Base-by-base conservation (phyloP, 2,329 filamentous ascomycete species). In the Colletotrichum neosansevieriae region DNA sequence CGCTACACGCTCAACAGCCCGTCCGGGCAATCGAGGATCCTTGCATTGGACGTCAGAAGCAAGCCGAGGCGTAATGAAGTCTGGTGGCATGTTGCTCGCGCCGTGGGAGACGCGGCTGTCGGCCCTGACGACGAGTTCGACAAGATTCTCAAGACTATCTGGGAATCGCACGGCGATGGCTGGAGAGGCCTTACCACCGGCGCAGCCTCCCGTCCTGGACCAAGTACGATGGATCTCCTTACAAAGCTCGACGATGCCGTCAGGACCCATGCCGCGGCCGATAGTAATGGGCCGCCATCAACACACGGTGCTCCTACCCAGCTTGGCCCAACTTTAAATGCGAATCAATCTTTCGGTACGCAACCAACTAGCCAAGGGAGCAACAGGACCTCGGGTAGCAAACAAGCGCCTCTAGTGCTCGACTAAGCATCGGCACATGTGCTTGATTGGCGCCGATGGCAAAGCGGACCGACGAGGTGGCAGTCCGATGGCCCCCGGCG, bases 41-140 rank as follows among this genome's bases (percentile, higher is more conserved):
- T 89, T n/a, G 78, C 79, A 2, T 77, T 92, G 42, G 83, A 88
- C 42, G 77, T 89, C n/a, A 81, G 80, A 50, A 79, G 89, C 56
- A 80, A 80, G 59, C 76, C 80, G 10, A 83, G 86, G 15, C 80
- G 81, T 42, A 85, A 83, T 24, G 79, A 82, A 50, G 74, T 81
- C 3, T 84, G 82, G 79, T 90, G 87, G 87, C 82, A 84, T 64
- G 75, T 88, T 3, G 79, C 77, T 70, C 82, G 82, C 4, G 44
- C 50, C 3, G 70, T 74, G 10, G 76, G 79, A 19, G 34, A 63
- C 17, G 67, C 64, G 15, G 58, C 32, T 44, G 74, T 59, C 32
- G 69, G 74, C 12, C 47, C 68, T 7, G 67, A 76, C 2, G 79
- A 82, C 36, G 75, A 75, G 19, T 75, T 86, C 44, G 77, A 80